phyloP scores from a whole-genome alignment of 129 eudicot genomes.

The Kitagawia praeruptora region DNA sequence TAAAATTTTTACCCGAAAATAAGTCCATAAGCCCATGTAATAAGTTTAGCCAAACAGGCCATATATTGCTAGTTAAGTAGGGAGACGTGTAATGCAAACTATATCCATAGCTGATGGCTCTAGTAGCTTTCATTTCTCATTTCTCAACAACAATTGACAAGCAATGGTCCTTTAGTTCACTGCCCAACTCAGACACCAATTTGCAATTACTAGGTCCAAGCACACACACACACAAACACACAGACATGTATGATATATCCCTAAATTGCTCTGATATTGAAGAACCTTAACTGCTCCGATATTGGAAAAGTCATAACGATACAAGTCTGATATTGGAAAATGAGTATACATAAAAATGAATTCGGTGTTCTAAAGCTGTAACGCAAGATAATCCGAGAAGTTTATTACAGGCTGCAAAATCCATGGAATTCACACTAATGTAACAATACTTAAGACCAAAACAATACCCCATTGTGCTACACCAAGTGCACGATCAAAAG shows the following conservation, averaged over 20 bases:
- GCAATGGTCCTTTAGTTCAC: not conserved
- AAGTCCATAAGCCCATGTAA: no score
- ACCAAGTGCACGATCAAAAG: slow-evolving; percentile 11
- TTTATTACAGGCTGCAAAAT: not conserved
- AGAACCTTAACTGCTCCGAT: no score
- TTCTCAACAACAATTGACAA: no score
- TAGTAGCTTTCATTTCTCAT: no score
- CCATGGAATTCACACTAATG: not conserved
- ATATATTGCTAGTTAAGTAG: no score
- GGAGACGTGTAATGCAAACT: no score
- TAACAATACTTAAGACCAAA: not conserved
- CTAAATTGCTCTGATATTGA: not conserved
- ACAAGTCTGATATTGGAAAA: not conserved
- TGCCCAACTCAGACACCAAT: not conserved
- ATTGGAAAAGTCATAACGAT: no score
- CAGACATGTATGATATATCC: no score
- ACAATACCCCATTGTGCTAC: not conserved
- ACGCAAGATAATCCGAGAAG: not conserved
- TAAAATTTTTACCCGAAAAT: no score
- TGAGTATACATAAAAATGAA: not conserved
- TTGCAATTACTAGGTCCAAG: not conserved
- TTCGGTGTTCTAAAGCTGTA: not conserved
- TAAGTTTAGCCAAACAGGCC: no score
- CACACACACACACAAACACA: no score
- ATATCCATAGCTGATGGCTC: no score